Evolutionary conservation across 176 grass and related monocot genomes (phyloP).

Genomic region (Oryza longistaminata): DNA sequence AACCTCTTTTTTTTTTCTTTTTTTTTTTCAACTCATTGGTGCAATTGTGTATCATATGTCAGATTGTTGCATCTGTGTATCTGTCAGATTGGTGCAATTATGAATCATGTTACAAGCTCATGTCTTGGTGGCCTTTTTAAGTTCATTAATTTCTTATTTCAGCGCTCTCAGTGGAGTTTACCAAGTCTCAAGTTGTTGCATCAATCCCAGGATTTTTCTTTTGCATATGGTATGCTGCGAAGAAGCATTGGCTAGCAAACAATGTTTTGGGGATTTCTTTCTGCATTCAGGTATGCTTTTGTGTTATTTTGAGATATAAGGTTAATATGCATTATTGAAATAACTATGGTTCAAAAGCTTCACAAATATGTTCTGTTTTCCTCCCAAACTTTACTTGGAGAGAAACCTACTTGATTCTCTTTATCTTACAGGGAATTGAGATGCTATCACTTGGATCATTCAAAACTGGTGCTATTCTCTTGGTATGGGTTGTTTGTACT

Average conservation of each 20-base stretch:
- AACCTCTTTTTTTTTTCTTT: neutral
- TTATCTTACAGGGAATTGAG: slow-evolving; percentile 73
- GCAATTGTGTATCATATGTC: neutral
- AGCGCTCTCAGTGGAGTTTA: slow-evolving; percentile 94
- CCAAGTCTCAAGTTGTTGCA: slow-evolving; percentile 82
- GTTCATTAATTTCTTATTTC: slow-evolving; percentile 37
- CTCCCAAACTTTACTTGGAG: neutral
- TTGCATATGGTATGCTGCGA: slow-evolving; percentile 80
- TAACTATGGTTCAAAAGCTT: neutral
- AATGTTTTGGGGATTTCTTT: slow-evolving; percentile 92
- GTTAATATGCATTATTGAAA: slow-evolving; percentile 6
- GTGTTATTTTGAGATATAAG: slow-evolving; percentile 13
- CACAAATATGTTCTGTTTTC: neutral
- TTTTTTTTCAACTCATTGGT: neutral
- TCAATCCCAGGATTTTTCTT: slow-evolving; percentile 89
- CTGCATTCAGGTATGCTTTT: slow-evolving; percentile 79
- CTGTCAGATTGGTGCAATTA: neutral
- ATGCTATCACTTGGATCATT: slow-evolving; percentile 98
- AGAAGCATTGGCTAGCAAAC: slow-evolving; percentile 96
- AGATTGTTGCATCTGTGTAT: slow-evolving; percentile 7
- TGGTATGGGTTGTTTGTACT: slow-evolving; percentile 52
- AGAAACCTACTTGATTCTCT: slow-evolving; percentile 3
- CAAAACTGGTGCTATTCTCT: slow-evolving; percentile 95
- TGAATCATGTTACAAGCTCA: neutral
- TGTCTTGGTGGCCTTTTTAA: slow-evolving; percentile 19